These are phyloP conservation scores for Rubus idaeus DNA, from an alignment of 306 rosid genomes.

Conservation along the genomic window DNA sequence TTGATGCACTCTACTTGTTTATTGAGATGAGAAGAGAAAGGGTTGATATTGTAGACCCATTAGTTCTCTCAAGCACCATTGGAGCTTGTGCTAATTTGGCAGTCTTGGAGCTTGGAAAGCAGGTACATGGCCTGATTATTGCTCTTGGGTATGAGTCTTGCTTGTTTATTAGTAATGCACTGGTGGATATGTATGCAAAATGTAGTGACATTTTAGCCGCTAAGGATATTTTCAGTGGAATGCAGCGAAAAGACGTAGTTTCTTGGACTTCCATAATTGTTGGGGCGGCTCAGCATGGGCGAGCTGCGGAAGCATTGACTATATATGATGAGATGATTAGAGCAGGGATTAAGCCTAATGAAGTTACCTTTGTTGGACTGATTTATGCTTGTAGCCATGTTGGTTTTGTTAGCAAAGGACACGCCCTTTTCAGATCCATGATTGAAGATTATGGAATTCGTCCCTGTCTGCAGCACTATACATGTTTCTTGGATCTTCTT, in stretches of 20 bases:
- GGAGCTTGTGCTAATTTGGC: constrained; percentile 82
- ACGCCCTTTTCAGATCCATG: constrained; percentile 69
- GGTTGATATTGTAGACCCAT: constrained; percentile 60
- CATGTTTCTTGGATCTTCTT: constrained; percentile 83
- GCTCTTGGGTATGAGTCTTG: constrained; percentile 74
- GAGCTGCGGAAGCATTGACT: constrained; percentile 66
- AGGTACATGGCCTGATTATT: constrained; percentile 61
- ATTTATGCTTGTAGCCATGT: constrained; percentile 85
- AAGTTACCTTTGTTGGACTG: constrained; percentile 85
- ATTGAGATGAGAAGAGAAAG: constrained; percentile 67
- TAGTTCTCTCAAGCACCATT: constrained; percentile 74
- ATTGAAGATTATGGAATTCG: constrained; percentile 48
- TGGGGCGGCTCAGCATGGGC: constrained; percentile 79
- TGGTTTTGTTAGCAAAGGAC: constrained; percentile 66
- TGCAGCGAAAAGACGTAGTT: constrained; percentile 63
- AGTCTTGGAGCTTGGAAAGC: constrained; percentile 73
- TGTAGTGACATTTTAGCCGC: constrained; percentile 78
- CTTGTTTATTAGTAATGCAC: constrained; percentile 72
- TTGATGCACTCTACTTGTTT: constrained; percentile 53
- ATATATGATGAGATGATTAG: constrained; percentile 67
- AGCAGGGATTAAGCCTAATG: constrained; percentile 66
- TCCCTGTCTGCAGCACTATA: constrained; percentile 83
- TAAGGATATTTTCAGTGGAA: constrained; percentile 48
- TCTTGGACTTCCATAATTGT: constrained; percentile 96
- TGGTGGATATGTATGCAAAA: constrained; percentile 88